Conservation (phyloP, 139 green algal genomes). For the Pleodorina starrii region DNA sequence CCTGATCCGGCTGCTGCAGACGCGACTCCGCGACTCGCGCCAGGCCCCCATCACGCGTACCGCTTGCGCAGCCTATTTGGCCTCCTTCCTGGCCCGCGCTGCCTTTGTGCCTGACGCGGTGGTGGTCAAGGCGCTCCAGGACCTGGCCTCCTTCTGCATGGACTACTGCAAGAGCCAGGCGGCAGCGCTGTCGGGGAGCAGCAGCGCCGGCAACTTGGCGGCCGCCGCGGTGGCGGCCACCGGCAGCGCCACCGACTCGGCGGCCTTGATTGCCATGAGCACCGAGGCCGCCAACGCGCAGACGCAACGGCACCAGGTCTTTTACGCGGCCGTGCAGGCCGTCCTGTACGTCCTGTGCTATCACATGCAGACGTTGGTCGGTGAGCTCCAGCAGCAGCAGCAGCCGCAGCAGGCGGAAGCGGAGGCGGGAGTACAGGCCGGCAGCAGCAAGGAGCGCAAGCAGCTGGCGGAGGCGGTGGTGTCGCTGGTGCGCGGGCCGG, state of each 20-base stretch:
- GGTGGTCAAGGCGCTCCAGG: conserved; percentile 69
- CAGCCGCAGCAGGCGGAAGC: conserved; percentile 19
- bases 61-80: conserved; percentile 88
- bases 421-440: neutral
- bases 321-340: conserved; percentile 67
- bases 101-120: conserved; percentile 70
- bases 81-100: conserved; percentile 88
- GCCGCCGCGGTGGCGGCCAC: neutral
- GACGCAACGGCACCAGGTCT: conserved; percentile 55
- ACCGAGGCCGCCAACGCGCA: neutral
- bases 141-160: conserved; percentile 49
- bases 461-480: conserved; percentile 57
- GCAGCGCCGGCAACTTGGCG: neutral
- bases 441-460: conserved; percentile 16
- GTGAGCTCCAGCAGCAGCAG: conserved; percentile 37
- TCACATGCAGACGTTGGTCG: conserved; percentile 81
- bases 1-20: conserved; percentile 75
- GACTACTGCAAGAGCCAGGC: conserved; percentile 54
- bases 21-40: conserved; percentile 65
- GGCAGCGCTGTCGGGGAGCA: neutral
- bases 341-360: conserved; percentile 94
- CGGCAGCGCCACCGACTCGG: neutral
- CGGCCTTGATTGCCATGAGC: neutral
- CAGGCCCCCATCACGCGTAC: conserved; percentile 76
- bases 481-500: conserved; percentile 63